These are phyloP conservation scores for Ceratonia siliqua DNA, from an alignment of 306 rosid genomes.

Conservation along the genomic window DNA sequence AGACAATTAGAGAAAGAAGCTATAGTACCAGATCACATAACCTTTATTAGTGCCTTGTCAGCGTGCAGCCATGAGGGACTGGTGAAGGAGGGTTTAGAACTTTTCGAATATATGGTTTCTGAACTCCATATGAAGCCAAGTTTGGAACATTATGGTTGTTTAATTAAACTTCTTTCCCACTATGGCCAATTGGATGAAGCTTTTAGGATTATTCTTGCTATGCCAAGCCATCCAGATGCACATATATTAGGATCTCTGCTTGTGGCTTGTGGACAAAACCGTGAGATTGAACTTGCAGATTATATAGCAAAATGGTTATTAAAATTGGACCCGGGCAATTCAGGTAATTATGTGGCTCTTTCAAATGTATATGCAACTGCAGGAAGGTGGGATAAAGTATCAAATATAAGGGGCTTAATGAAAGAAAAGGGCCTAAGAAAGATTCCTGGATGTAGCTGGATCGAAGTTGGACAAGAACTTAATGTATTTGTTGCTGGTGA, in stretches of 20 bases:
- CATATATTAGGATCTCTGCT: constrained; percentile 73
- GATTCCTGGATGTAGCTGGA: constrained; percentile 83
- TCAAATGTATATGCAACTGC: constrained; percentile 68
- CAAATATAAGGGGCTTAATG: constrained; percentile 60
- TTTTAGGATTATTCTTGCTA: constrained; percentile 45
- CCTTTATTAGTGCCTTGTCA: constrained; percentile 61
- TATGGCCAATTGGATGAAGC: constrained; percentile 70
- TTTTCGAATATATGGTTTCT: constrained; percentile 66
- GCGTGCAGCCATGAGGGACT: constrained; percentile 75
- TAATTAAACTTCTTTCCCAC: constrained; percentile 64
- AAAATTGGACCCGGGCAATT: constrained; percentile 67
- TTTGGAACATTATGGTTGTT: constrained; percentile 65
- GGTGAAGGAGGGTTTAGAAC: constrained; percentile 59
- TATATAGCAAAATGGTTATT: constrained; percentile 51
- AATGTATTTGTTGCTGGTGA: constrained; percentile 70
- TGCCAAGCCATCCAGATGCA: constrained; percentile 76
- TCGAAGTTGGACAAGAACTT: constrained; percentile 66
- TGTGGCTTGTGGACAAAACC: constrained; percentile 60
- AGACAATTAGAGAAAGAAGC: constrained; percentile 47
- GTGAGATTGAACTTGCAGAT: constrained; percentile 58
- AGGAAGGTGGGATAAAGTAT: constrained; percentile 74
- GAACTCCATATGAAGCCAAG: constrained; percentile 57
- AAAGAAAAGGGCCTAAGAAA: constrained; percentile 66
- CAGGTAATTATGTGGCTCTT: constrained; percentile 80
- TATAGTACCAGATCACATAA: constrained; percentile 57